phyloP scores from a whole-genome alignment of 2,329 filamentous ascomycete genomes.

The Hymenoscyphus salicellus region DNA sequence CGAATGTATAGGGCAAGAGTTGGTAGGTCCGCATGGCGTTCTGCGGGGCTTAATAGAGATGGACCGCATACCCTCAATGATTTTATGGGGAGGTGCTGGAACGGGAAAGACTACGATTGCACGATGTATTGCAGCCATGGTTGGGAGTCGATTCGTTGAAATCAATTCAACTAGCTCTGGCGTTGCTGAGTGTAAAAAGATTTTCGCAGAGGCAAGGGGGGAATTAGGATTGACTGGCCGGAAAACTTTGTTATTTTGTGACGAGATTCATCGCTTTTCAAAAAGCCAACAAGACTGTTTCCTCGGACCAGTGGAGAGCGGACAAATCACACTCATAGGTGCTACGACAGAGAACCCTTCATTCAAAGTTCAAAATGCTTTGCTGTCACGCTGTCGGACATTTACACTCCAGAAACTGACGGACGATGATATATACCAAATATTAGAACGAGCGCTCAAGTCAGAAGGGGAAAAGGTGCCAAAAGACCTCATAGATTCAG shows the following conservation, averaged over 20 bases:
- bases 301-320: conserved; percentile 84
- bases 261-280: conserved; percentile 61
- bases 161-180: conserved; percentile 91
- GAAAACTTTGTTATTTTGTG: conserved; percentile 95
- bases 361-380: conserved; percentile 84
- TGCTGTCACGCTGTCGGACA: conserved; percentile 84
- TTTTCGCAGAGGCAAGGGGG: conserved; percentile 79
- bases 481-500: conserved; percentile 66
- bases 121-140: conserved; percentile 78
- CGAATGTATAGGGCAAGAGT: conserved; percentile 83
- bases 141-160: conserved; percentile 85
- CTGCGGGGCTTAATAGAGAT: conserved; percentile 82
- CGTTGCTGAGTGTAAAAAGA: conserved; percentile 86
- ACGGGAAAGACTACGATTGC: conserved; percentile 92
- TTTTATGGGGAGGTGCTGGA: conserved; percentile 81
- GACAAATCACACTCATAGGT: conserved; percentile 85
- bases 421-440: conserved; percentile 67
- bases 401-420: conserved; percentile 80
- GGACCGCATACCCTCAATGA: conserved; percentile 87
- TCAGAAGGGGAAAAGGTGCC: conserved; percentile 49
- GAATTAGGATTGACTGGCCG: conserved; percentile 79
- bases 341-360: conserved; percentile 97
- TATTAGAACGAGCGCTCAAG: conserved; percentile 71
- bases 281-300: conserved; percentile 96
- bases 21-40: conserved; percentile 82